Conservation (phyloP, 2,329 filamentous ascomycete genomes). For the Coleophoma eucalyptorum region DNA sequence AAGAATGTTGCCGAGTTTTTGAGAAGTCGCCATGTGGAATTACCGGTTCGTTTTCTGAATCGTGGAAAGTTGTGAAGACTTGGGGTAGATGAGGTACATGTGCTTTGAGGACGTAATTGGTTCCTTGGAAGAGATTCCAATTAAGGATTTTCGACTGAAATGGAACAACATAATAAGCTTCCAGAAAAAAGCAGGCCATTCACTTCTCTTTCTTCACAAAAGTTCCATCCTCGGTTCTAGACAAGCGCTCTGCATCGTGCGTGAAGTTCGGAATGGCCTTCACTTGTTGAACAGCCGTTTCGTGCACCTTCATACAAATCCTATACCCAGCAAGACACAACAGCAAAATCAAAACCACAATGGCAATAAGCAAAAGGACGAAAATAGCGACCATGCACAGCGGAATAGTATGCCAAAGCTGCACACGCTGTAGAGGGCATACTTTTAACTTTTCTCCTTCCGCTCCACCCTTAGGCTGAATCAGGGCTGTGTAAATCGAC, state of each 20-base stretch:
- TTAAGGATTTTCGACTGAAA: no score
- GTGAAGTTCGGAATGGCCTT: constrained; percentile 8
- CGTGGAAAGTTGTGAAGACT: constrained; percentile 9
- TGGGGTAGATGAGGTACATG: background rate
- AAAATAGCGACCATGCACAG: constrained; percentile 21
- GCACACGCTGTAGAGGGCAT: constrained; percentile 20
- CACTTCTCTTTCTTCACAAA: background rate
- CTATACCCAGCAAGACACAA: constrained; percentile 21
- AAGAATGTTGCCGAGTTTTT: constrained; percentile 18
- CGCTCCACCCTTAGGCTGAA: constrained; percentile 11
- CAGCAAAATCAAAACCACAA: constrained; percentile 17
- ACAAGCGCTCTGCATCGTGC: background rate
- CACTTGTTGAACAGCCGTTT: constrained; percentile 8
- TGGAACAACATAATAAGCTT: no score
- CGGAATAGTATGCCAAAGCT: constrained; percentile 24
- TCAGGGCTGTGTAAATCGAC: constrained; percentile 18
- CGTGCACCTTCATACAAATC: constrained; percentile 13
- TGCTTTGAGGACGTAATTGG: background rate
- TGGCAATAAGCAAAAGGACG: constrained; percentile 16
- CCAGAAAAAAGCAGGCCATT: background rate
- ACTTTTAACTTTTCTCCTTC: constrained; percentile 8
- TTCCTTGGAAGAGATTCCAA: no score
- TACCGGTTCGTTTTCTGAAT: constrained; percentile 14
- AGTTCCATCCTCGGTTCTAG: background rate
- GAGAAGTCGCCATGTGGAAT: constrained; percentile 12